Evolutionary conservation across 345 rosid genomes (phyloP).

Genomic region (Sonneratia caseolaris): DNA sequence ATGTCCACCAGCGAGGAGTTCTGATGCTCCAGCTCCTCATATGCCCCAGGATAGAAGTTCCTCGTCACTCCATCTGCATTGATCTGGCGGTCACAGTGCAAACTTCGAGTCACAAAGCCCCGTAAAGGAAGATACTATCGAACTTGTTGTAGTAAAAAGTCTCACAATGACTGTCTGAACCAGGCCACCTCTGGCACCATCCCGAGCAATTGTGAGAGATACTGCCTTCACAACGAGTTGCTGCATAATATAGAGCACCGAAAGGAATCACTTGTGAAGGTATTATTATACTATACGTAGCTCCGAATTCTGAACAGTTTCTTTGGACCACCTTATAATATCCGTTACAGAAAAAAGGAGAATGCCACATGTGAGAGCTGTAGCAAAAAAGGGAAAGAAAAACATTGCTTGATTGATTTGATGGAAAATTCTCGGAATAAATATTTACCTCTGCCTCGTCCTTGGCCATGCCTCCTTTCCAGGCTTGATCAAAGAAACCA

Average conservation of each 20-base stretch:
- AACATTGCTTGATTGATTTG: too few species aligned
- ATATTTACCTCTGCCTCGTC: slow-evolving; percentile 91
- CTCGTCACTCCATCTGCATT: slow-evolving; percentile 80
- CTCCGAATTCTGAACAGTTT: neutral
- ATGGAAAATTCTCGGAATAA: too few species aligned
- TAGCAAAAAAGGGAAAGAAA: too few species aligned
- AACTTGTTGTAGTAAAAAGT: neutral
- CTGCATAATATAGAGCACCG: slow-evolving; percentile 24
- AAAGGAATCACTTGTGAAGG: neutral
- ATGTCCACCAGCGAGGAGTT: slow-evolving; percentile 77
- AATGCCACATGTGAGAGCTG: too few species aligned
- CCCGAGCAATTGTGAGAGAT: slow-evolving; percentile 83
- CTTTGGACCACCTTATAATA: neutral
- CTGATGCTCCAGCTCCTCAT: slow-evolving; percentile 75
- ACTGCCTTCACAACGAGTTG: slow-evolving; percentile 91
- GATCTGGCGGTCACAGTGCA: slow-evolving; percentile 31
- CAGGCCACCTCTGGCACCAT: slow-evolving; percentile 98
- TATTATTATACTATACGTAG: neutral
- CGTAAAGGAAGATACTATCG: neutral
- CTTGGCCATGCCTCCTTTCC: slow-evolving; percentile 92
- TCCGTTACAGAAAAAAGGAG: too few species aligned
- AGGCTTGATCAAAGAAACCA: slow-evolving; percentile 93
- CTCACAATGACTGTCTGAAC: slow-evolving; percentile 93
- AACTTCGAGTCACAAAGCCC: too few species aligned
- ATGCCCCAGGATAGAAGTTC: slow-evolving; percentile 81